Evolutionary conservation across 352 stramenopile genomes (phyloP).

Genomic region (Globisporangium polare): DNA sequence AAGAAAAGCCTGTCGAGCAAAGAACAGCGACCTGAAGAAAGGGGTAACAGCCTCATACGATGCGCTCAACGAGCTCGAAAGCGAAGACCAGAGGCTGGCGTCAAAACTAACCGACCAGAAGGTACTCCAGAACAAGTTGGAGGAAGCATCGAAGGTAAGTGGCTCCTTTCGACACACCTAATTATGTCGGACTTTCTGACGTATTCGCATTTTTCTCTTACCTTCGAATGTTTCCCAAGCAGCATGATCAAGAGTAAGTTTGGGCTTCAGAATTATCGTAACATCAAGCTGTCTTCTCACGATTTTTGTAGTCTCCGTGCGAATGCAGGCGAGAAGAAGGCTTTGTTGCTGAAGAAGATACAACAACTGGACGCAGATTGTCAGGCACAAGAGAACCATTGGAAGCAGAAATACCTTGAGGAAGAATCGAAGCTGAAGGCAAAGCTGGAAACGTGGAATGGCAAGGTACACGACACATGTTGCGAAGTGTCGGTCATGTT

Average conservation of each 20-base stretch:
- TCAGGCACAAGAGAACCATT: background rate
- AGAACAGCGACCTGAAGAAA: background rate
- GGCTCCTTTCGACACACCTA: background rate
- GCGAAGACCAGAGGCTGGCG: constrained; percentile 1
- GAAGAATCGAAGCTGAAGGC: constrained; percentile 12
- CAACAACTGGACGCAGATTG: background rate
- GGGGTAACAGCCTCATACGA: constrained; percentile 1
- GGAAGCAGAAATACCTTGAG: constrained; percentile 2
- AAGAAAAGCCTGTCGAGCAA: background rate
- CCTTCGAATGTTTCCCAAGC: background rate
- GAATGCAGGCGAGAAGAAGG: background rate
- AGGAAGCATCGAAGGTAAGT: constrained; percentile 8
- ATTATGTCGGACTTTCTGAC: background rate
- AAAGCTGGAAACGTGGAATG: constrained; percentile 4
- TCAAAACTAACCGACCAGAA: constrained; percentile 9
- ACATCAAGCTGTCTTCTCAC: background rate
- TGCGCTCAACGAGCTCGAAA: constrained; percentile 1
- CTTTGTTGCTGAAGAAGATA: background rate
- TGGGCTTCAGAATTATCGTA: background rate
- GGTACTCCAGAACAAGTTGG: constrained; percentile 1
- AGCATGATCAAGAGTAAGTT: constrained; percentile 1
- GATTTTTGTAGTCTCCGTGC: constrained; percentile 1
- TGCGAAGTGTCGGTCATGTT: background rate
- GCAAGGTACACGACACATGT: constrained; percentile 6
- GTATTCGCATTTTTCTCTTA: background rate